These are phyloP conservation scores for Chlamydomonas reinhardtii DNA, from an alignment of 163 green algal genomes.

Conservation along the genomic window DNA sequence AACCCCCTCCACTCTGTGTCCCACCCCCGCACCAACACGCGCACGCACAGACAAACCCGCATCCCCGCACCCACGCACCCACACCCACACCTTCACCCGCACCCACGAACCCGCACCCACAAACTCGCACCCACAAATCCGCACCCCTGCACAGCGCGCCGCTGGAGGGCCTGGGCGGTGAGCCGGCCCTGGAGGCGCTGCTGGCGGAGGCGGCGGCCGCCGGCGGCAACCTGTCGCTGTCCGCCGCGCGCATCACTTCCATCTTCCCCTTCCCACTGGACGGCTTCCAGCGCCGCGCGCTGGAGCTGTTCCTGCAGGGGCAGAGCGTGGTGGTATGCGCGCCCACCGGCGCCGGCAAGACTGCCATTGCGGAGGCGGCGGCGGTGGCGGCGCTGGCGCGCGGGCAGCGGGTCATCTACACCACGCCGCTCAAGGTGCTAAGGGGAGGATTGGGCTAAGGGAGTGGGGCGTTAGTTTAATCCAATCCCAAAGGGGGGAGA, in stretches of 20 bases:
- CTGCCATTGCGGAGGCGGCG: constrained; percentile 93
- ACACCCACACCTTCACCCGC: no score
- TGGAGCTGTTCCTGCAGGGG: constrained; percentile 82
- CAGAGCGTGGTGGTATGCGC: constrained; percentile 93
- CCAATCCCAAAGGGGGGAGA: neutral
- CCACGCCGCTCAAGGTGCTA: constrained; percentile 80
- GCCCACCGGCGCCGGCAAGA: constrained; percentile 96
- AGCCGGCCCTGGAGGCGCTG: constrained; percentile 58
- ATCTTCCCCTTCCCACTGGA: constrained; percentile 82
- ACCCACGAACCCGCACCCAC: no score
- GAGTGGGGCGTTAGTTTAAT: no score
- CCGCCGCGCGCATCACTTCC: constrained; percentile 43
- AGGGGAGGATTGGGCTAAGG: neutral
- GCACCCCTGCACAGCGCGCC: neutral
- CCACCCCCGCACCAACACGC: no score
- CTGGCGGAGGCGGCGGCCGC: constrained; percentile 46
- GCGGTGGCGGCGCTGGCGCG: constrained; percentile 79
- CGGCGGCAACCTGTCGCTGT: constrained; percentile 50
- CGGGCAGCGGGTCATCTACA: constrained; percentile 95
- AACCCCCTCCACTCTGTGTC: no score
- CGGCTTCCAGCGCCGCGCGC: constrained; percentile 79
- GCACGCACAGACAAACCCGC: no score
- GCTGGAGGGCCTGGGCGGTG: constrained; percentile 43
- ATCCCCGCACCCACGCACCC: neutral
- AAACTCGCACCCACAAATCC: neutral